Percentiles rank a stretch among this genome's conserved stretches.
Evolutionary conservation across 257 asterid genomes (phyloP).

Genomic region (Solanum piurae): DNA sequence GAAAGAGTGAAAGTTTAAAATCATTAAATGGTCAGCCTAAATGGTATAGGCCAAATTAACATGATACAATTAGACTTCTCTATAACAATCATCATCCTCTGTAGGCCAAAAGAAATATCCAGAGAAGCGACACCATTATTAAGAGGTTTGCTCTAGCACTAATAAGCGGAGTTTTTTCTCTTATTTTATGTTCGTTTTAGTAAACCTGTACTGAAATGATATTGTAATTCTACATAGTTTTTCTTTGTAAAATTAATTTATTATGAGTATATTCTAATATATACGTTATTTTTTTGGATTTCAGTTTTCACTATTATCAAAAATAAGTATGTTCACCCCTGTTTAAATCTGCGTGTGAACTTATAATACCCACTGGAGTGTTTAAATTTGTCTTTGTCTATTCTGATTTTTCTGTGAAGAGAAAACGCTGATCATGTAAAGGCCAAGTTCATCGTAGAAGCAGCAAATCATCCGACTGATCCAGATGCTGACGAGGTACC

Average conservation of each 20-base stretch:
- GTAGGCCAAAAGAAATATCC: neutral
- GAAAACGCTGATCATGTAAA: constrained; percentile 69
- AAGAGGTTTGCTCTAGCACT: neutral
- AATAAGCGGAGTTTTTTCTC: neutral
- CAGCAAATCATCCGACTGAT: constrained; percentile 92
- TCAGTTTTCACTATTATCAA: neutral
- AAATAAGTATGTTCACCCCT: neutral
- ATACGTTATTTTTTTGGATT: neutral
- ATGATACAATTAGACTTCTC: neutral
- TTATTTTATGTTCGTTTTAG: neutral
- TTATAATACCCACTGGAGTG: neutral
- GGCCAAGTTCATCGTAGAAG: constrained; percentile 80
- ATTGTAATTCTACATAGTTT: neutral
- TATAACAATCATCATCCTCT: neutral
- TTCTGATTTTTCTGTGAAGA: constrained; percentile 15
- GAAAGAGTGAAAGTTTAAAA: neutral
- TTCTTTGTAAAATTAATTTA: neutral
- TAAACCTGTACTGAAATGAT: neutral
- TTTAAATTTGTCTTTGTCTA: neutral
- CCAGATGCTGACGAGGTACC: constrained; percentile 99
- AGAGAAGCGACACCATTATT: neutral
- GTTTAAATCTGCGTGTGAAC: neutral
- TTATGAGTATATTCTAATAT: too few species aligned
- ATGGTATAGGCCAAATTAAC: neutral
- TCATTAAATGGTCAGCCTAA: neutral